Percentiles rank a stretch among this genome's conserved stretches.
phyloP scores from a whole-genome alignment of 345 rosid species.

The Draba incana region DNA sequence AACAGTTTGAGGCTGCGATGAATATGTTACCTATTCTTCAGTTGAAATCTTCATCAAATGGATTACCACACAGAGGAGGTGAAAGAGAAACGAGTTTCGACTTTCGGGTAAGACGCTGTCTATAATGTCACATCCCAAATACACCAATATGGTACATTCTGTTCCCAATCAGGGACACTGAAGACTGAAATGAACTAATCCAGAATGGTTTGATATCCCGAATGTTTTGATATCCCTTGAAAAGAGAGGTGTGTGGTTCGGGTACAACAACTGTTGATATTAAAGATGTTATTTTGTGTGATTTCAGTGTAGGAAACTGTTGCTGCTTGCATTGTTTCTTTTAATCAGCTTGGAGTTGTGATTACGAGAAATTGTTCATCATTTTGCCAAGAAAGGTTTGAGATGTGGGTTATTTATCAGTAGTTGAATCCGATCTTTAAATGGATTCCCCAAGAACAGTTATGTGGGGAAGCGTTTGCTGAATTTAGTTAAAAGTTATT shows the following conservation, averaged over 20 bases:
- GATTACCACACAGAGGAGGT: constrained; percentile 59
- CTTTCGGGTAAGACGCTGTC: constrained; percentile 47
- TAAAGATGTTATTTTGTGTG: constrained; percentile 25
- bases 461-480: constrained; percentile 27
- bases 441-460: constrained; percentile 29
- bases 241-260: constrained; percentile 26
- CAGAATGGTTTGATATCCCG: neutral
- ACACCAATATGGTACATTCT: constrained; percentile 31
- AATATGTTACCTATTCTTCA: constrained; percentile 56
- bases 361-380: constrained; percentile 31
- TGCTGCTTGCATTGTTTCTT: constrained; percentile 30
- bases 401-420: constrained; percentile 33
- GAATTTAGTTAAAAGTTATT: constrained; percentile 10
- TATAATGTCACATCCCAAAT: constrained; percentile 56
- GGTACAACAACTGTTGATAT: constrained; percentile 26
- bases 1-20: constrained; percentile 46
- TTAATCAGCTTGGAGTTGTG: constrained; percentile 28
- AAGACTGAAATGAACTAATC: neutral
- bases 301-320: constrained; percentile 37
- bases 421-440: constrained; percentile 28
- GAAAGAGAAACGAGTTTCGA: constrained; percentile 59
- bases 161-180: constrained; percentile 2
- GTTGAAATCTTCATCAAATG: constrained; percentile 63
- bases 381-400: constrained; percentile 33
- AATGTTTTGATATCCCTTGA: constrained; percentile 15